Evolutionary conservation across 495 filamentous ascomycete genomes (phyloP).

Genomic region (Umbilicaria muhlenbergii): DNA sequence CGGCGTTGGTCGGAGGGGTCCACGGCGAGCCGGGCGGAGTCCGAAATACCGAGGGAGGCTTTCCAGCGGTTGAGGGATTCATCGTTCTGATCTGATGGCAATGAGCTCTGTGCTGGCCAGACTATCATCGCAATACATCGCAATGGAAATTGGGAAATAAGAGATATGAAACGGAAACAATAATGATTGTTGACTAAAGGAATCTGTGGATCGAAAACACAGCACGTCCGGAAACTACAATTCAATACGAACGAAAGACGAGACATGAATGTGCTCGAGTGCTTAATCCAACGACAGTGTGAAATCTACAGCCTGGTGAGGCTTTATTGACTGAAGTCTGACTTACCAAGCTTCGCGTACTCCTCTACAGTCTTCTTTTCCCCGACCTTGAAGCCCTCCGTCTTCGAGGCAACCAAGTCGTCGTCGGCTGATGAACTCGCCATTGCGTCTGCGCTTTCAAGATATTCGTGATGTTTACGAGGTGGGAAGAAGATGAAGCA

Average conservation of each 20-base stretch:
- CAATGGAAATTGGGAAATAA: too few species aligned
- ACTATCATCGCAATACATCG: too few species aligned
- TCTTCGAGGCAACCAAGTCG: slow-evolving; percentile 71
- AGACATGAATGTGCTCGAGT: too few species aligned
- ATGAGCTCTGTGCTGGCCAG: not conserved
- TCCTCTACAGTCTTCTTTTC: slow-evolving; percentile 95
- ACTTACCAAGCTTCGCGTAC: slow-evolving; percentile 81
- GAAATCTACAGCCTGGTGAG: too few species aligned
- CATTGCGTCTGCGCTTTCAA: slow-evolving; percentile 37
- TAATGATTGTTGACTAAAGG: too few species aligned
- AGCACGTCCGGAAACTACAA: too few species aligned
- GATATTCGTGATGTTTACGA: slow-evolving; percentile 4
- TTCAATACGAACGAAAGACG: too few species aligned
- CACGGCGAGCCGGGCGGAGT: slow-evolving; percentile 36
- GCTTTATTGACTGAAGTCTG: not conserved
- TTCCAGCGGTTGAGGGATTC: slow-evolving; percentile 96
- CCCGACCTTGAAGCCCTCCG: slow-evolving; percentile 91
- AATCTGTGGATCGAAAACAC: too few species aligned
- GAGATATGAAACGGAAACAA: too few species aligned
- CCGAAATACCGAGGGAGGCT: slow-evolving; percentile 70
- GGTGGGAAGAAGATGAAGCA: slow-evolving; percentile 1
- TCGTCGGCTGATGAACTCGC: slow-evolving; percentile 38
- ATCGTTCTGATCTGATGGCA: slow-evolving; percentile 45
- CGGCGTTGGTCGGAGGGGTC: slow-evolving; percentile 40
- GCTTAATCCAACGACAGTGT: too few species aligned